Evolutionary conservation across 2,329 filamentous ascomycete species (phyloP).

Genomic region (Epichloe glyceriae): DNA sequence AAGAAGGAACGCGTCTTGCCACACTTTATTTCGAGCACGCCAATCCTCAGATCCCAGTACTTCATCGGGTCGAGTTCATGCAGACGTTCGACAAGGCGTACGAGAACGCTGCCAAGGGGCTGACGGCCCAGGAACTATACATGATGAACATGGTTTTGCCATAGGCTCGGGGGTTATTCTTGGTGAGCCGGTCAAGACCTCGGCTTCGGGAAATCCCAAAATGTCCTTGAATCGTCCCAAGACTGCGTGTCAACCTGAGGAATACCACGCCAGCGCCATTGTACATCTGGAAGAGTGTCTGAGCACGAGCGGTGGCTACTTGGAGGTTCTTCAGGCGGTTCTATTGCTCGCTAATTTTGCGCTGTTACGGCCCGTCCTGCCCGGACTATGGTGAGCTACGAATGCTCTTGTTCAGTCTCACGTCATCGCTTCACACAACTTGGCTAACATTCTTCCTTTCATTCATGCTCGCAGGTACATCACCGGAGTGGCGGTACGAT

Average conservation of each 20-base stretch:
- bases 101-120: slow-evolving; percentile 48
- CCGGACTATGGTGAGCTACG: slow-evolving; percentile 62
- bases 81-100: slow-evolving; percentile 76
- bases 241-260: slow-evolving; percentile 63
- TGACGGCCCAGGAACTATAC: slow-evolving; percentile 74
- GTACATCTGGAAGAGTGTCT: slow-evolving; percentile 82
- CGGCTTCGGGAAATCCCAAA: slow-evolving; percentile 22
- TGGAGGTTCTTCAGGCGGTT: slow-evolving; percentile 91
- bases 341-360: slow-evolving; percentile 84
- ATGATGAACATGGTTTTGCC: slow-evolving; percentile 90
- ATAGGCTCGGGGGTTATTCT: slow-evolving; percentile 92
- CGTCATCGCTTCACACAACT: too few species aligned
- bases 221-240: slow-evolving; percentile 18
- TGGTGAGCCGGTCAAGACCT: slow-evolving; percentile 43
- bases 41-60: slow-evolving; percentile 87
- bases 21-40: slow-evolving; percentile 90
- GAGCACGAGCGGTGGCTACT: slow-evolving; percentile 69
- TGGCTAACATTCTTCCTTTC: background rate
- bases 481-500: slow-evolving; percentile 77
- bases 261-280: slow-evolving; percentile 92
- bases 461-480: slow-evolving; percentile 54
- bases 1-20: slow-evolving; percentile 59
- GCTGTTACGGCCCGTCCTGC: slow-evolving; percentile 77
- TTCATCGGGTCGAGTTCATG: slow-evolving; percentile 85
- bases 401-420: too few species aligned